Conservation (phyloP, 2,329 filamentous ascomycete species). For the Pseudocercospora fuligena region DNA sequence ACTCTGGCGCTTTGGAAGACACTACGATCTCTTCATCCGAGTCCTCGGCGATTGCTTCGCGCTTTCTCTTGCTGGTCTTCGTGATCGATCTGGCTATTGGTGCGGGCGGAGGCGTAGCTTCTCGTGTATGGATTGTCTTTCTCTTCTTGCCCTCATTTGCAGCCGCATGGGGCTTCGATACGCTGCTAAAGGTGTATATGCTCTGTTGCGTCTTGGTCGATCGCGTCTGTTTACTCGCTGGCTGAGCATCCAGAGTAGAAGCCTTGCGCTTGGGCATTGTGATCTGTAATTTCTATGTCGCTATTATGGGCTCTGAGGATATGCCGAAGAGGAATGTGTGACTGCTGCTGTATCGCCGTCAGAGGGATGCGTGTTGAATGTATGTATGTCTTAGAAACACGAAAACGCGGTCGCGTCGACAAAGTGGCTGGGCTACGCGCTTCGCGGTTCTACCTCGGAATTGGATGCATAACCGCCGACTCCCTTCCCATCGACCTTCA, state of each 20-base stretch:
- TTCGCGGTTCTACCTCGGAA: not conserved
- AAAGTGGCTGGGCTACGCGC: slow-evolving; percentile 8
- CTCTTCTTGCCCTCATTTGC: slow-evolving; percentile 30
- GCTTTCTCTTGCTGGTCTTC: slow-evolving; percentile 35
- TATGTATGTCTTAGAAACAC: not conserved
- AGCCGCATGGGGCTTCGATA: slow-evolving; percentile 25
- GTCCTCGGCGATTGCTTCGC: slow-evolving; percentile 32
- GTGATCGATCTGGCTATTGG: slow-evolving; percentile 9
- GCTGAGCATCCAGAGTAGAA: slow-evolving; percentile 25
- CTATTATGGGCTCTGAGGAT: slow-evolving; percentile 27
- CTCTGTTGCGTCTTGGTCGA: slow-evolving; percentile 26
- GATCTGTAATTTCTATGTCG: slow-evolving; percentile 63
- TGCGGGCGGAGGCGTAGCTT: slow-evolving; percentile 27
- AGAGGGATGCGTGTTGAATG: not conserved
- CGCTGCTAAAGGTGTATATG: slow-evolving; percentile 32
- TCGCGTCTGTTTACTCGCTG: slow-evolving; percentile 34
- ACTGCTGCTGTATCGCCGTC: slow-evolving; percentile 1
- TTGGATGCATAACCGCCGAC: not conserved
- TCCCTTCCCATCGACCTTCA: not conserved
- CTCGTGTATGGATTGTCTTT: slow-evolving; percentile 28
- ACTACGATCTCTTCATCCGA: slow-evolving; percentile 31
- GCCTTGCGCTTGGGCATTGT: slow-evolving; percentile 40
- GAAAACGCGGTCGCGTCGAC: slow-evolving; percentile 3
- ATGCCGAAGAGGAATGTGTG: slow-evolving; percentile 11
- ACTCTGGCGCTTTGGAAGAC: not conserved